Evolutionary conservation across 2,329 filamentous ascomycete genomes (phyloP), one percentile per base, ranked within the genome.

Genomic region (Phyllosticta paracitricarpa): DNA sequence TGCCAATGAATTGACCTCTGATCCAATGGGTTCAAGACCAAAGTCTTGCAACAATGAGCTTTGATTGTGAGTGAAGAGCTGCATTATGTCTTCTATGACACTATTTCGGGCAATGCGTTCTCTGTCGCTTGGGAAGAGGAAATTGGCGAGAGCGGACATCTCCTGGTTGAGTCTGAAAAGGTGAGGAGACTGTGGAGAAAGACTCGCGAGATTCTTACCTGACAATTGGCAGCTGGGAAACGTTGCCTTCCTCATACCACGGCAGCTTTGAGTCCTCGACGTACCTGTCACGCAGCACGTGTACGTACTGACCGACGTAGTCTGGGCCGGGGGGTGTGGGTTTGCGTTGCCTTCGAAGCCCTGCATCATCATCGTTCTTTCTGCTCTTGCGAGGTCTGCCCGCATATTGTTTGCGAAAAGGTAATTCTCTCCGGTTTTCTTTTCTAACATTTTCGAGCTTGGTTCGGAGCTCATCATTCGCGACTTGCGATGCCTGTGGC

Each of bases 1-100:
- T 0, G 79, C 78, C 40, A 85, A 70, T 8, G 81, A 81, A 14
- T 78, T 84, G 10, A 71, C 69, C 61, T 80, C 74, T 8, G 83
- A 85, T 19, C 84, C 84, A 62, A 82, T 80, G 2, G 81, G 63
- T 62, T 80, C 74, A 6, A 76, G 71, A 9, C 56, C 52, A 24
- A 67, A 56, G 25, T 26, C 54, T 10, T 48, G 2, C 24, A 56
- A 19, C 1, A 14, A 4, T 28, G 10, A 17, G 5, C 26, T 3
- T 17, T 25, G 51, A 56, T 19, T n/a, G 9, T 14, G 8, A 8
- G 52, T 22, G 10, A 35, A 25, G 60, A 51, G 68, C 64, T 22
- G 62, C 19, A 17, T 19, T 4, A 51, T 51, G 6, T 58, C 12
- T n/a, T 72, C 63, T 25, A 71, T 66, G 17, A 78, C 63, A 3